Base-by-base conservation (phyloP, 352 stramenopile species). In the Pythium folliculosum region DNA sequence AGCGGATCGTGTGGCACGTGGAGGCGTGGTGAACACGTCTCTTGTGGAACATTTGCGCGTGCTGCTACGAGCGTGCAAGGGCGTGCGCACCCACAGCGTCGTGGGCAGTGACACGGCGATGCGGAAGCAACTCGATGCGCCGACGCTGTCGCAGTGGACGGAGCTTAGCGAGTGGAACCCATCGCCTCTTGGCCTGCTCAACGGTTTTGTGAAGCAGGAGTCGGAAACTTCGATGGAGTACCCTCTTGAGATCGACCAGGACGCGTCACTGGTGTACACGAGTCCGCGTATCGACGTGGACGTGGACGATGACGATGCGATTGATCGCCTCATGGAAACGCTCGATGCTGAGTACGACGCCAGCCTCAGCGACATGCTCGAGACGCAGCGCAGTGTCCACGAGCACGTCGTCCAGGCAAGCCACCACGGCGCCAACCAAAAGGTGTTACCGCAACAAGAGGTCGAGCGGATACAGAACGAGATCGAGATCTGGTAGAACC, bases 401-500 rank as follows among this genome's bases (percentile, higher is more conserved):
- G 73, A 85, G 40, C 69, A 93, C 21, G 75, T 84, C 19, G 67
- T 85, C 22, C 77, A 73, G 23, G 71, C 81, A 53, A 80, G 72
- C 21, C 65, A 72, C 44, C 81, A 74, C 45, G 44, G 50, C 32
- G 69, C 63, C 8, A 76, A 78, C 27, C 73, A 72, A n/a, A 77
- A 75, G 49, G 73, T 91, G 8, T 58, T 93, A 22, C 82, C 82
- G 6, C 80, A 81, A 58, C 75, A 89, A 60, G 84, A 93, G 68
- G 79, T 93, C 23, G 69, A 88, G 56, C 84, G 84, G 47, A 91
- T 93, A 60, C 82, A 90, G 47, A 80, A 77, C 25, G 65, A 91
- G 70, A 91, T 93, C 63, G 84, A 93, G 69, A 90, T 93, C 63
- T 93, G 84, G 84, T 92, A 70, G 50, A 2, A 35, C 50, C 38